phyloP scores from a whole-genome alignment of 805 yeast genomes.

The Spathaspora passalidarum region DNA sequence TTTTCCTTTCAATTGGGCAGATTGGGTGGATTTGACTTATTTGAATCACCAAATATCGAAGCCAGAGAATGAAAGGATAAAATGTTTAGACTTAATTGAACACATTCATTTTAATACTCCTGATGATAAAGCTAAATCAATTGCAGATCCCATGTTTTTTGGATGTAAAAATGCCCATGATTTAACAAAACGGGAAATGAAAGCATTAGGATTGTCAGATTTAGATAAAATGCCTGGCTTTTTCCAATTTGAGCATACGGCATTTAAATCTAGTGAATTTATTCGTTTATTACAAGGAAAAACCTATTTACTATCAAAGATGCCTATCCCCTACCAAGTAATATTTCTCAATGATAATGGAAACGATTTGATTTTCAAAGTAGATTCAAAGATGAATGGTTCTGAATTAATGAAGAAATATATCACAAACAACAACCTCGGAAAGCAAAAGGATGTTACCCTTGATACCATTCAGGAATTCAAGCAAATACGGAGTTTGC shows the following conservation, averaged over 20 bases:
- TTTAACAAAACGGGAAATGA: conserved; percentile 17
- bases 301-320: conserved; percentile 31
- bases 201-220: conserved; percentile 18
- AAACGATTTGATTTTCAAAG: conserved; percentile 26
- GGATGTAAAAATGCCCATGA: conserved; percentile 17
- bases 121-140: conserved; percentile 9
- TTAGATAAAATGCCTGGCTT: conserved; percentile 37
- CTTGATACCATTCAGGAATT: conserved; percentile 33
- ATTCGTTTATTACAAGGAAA: conserved; percentile 37
- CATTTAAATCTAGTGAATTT: conserved; percentile 22
- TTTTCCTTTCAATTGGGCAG: conserved; percentile 53
- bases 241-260: conserved; percentile 21
- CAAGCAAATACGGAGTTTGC: conserved; percentile 13
- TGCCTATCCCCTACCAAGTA: conserved; percentile 33
- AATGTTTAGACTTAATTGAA: conserved; percentile 17
- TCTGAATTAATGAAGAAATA: conserved; percentile 10
- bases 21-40: conserved; percentile 49
- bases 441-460: not conserved
- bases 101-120: not conserved
- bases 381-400: conserved; percentile 7
- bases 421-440: too few species aligned
- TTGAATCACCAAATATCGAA: conserved; percentile 25
- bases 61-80: conserved; percentile 14
- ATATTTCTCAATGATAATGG: conserved; percentile 24
- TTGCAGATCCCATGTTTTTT: conserved; percentile 16